Percentiles rank a stretch among this genome's conserved stretches.
phyloP scores from a whole-genome alignment of 176 grass and related monocot species.

The Bromus sterilis region DNA sequence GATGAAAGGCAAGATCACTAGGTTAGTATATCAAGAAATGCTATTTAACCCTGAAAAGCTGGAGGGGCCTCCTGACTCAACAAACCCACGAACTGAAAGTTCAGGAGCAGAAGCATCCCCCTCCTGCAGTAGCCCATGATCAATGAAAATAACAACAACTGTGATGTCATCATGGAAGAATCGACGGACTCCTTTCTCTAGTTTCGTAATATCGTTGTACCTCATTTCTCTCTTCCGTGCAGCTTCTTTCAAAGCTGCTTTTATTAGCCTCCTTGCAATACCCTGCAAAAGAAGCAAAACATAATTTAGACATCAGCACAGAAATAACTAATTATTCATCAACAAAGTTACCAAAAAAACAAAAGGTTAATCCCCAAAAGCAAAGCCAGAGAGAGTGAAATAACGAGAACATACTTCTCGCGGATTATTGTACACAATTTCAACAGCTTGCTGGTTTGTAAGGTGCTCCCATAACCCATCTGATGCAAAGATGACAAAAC shows the following conservation, averaged over 20 bases:
- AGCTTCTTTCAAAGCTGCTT: slow-evolving; percentile 47
- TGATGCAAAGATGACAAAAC: slow-evolving; percentile 86
- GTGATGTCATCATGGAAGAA: slow-evolving; percentile 68
- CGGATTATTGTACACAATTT: slow-evolving; percentile 50
- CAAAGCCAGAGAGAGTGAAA: not conserved
- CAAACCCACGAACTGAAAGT: slow-evolving; percentile 82
- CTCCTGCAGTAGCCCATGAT: slow-evolving; percentile 37
- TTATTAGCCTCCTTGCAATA: slow-evolving; percentile 52
- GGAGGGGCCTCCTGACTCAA: slow-evolving; percentile 59
- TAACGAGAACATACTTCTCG: slow-evolving; percentile 8
- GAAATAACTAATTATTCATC: not conserved
- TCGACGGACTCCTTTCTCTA: slow-evolving; percentile 55
- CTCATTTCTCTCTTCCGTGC: slow-evolving; percentile 56
- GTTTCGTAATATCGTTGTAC: slow-evolving; percentile 44
- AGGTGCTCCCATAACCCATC: slow-evolving; percentile 98
- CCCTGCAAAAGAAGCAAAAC: slow-evolving; percentile 21
- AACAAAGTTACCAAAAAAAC: not conserved
- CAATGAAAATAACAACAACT: slow-evolving; percentile 44
- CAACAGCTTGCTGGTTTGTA: slow-evolving; percentile 81
- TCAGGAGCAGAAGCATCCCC: slow-evolving; percentile 41
- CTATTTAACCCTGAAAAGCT: slow-evolving; percentile 66
- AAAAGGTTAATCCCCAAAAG: not conserved
- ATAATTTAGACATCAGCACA: not conserved
- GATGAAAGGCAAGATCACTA: not conserved
- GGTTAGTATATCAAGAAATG: slow-evolving; percentile 40